phyloP scores from a whole-genome alignment of 2,329 filamentous ascomycete species.

The Pseudogymnoascus sp. region DNA sequence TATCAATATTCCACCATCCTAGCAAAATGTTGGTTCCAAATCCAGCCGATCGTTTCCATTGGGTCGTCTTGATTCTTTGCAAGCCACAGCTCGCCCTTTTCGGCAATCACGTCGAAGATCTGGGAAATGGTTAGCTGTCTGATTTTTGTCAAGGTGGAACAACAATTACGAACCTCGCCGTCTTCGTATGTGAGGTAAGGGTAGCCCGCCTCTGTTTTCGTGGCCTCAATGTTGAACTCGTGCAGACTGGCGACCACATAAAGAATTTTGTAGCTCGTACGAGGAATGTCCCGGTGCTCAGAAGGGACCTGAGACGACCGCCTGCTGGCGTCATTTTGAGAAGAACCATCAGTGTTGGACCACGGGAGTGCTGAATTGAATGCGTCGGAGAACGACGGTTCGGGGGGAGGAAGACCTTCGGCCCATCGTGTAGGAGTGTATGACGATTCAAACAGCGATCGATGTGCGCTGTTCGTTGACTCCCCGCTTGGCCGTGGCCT shows the following conservation, averaged over 20 bases:
- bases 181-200: constrained; percentile 93
- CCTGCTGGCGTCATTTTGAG: constrained; percentile 23
- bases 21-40: constrained; percentile 98
- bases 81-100: constrained; percentile 96
- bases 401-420: constrained; percentile 26
- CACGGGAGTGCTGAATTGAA: constrained; percentile 84
- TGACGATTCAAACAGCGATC: not conserved
- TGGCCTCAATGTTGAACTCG: constrained; percentile 92
- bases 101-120: constrained; percentile 87
- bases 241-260: constrained; percentile 92
- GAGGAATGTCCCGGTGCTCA: constrained; percentile 42
- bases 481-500: constrained; percentile 6
- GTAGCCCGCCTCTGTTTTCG: constrained; percentile 87
- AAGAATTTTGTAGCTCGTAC: constrained; percentile 58
- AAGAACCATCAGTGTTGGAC: constrained; percentile 53
- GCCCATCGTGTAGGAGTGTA: not conserved
- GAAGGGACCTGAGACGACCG: constrained; percentile 51
- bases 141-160: not conserved
- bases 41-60: constrained; percentile 77
- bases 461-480: not conserved
- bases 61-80: constrained; percentile 94
- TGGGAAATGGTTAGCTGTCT: constrained; percentile 25
- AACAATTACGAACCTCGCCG: constrained; percentile 57
- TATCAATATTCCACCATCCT: constrained; percentile 3
- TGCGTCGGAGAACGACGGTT: constrained; percentile 57